These are phyloP conservation scores for Blastomyces parvus DNA, from an alignment of 2,329 filamentous ascomycete genomes.

Conservation along the genomic window DNA sequence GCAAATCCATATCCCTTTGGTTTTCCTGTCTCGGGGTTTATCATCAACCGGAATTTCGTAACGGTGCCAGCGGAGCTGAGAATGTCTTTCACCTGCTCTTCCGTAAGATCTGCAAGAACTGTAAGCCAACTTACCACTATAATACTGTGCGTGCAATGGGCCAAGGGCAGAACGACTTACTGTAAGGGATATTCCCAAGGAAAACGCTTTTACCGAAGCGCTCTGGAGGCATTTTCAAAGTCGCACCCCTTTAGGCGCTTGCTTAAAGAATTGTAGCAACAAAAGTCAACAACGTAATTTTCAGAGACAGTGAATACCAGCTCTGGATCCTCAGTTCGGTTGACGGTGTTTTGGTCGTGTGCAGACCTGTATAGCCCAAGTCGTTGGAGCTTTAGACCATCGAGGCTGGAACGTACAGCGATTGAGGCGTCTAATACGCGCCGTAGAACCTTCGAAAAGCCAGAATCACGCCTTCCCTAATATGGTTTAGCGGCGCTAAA, in stretches of 20 bases:
- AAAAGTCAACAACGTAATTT: neutral
- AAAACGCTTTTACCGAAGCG: constrained; percentile 39
- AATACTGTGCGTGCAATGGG: constrained; percentile 63
- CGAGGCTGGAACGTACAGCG: neutral
- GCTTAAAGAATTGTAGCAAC: neutral
- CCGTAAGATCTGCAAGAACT: constrained; percentile 64
- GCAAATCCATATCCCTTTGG: constrained; percentile 96
- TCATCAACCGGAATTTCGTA: constrained; percentile 83
- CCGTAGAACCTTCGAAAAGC: neutral
- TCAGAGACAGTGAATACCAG: neutral
- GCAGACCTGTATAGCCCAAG: neutral
- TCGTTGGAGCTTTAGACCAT: neutral
- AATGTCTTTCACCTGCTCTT: constrained; percentile 91
- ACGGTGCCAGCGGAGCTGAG: constrained; percentile 86
- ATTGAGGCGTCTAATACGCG: constrained; percentile 1
- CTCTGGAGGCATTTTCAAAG: constrained; percentile 35
- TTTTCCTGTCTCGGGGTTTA: constrained; percentile 87
- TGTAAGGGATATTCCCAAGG: constrained; percentile 53
- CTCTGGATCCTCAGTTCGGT: neutral
- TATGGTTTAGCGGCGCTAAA: constrained; percentile 15
- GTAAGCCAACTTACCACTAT: constrained; percentile 58
- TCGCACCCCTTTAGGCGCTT: neutral
- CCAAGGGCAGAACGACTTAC: constrained; percentile 66
- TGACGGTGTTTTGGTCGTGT: neutral
- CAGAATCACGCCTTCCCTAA: constrained; percentile 11